Evolutionary conservation across 1,284 basidiomycete genomes (phyloP).

Genomic region (Irpex lacteus): DNA sequence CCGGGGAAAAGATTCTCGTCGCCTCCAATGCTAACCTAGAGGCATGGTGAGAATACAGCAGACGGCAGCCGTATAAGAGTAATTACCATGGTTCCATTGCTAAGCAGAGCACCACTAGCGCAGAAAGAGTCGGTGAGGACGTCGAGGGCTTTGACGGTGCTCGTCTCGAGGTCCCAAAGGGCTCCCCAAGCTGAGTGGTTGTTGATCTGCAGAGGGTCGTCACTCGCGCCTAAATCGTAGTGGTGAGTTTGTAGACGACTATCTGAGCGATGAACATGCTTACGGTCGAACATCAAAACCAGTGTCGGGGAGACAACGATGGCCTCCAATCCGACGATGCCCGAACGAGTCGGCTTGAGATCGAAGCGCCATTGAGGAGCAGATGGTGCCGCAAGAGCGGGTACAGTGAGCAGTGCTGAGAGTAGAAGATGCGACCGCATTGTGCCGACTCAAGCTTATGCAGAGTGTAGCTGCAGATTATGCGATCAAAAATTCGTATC

Average conservation of each 20-base stretch:
- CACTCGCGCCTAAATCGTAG: constrained; percentile 19
- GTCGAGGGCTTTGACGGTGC: constrained; percentile 38
- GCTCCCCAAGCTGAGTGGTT: constrained; percentile 44
- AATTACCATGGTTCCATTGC: constrained; percentile 45
- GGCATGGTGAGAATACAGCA: neutral
- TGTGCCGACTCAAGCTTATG: neutral
- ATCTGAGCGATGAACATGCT: constrained; percentile 6
- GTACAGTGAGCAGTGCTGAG: neutral
- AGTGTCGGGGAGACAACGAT: constrained; percentile 45
- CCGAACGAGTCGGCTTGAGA: constrained; percentile 37
- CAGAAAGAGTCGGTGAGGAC: constrained; percentile 51
- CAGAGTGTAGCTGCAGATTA: neutral
- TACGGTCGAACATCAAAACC: constrained; percentile 45
- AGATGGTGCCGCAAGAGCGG: constrained; percentile 10
- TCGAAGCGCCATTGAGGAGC: constrained; percentile 24
- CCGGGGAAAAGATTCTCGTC: constrained; percentile 39
- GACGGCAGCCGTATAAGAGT: neutral
- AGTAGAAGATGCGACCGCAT: neutral
- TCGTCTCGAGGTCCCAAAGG: constrained; percentile 42
- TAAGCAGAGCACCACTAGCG: constrained; percentile 45
- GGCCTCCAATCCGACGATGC: constrained; percentile 46
- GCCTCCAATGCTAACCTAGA: constrained; percentile 43
- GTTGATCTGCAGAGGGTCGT: constrained; percentile 43
- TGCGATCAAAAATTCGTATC: neutral
- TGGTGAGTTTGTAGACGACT: neutral